A percentile compares a stretch with the other conserved stretches of the same genome.
Evolutionary conservation across 495 filamentous ascomycete genomes (phyloP).

Genomic region (Neurospora sp.): DNA sequence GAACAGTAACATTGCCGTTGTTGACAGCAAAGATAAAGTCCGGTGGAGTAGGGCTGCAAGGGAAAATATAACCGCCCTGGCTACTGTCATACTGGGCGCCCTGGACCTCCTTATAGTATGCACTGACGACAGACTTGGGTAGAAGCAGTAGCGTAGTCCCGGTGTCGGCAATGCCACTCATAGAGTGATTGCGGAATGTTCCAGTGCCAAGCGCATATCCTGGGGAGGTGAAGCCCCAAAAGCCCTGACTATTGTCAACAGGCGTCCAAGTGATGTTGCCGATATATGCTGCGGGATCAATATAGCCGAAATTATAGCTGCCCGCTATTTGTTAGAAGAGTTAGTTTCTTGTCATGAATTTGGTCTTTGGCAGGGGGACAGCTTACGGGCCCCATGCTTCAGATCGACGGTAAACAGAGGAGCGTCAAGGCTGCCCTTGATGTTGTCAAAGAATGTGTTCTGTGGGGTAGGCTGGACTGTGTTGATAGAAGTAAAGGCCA

Average conservation of each 20-base stretch:
- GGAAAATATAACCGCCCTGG: slow-evolving; percentile 58
- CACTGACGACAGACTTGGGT: slow-evolving; percentile 41
- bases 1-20: slow-evolving; percentile 37
- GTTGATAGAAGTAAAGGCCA: slow-evolving; percentile 64
- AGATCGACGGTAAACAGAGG: slow-evolving; percentile 62
- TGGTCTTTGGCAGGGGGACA: neutral
- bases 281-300: slow-evolving; percentile 53
- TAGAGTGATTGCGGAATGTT: slow-evolving; percentile 21
- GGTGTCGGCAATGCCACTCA: slow-evolving; percentile 53
- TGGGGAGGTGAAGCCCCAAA: slow-evolving; percentile 58
- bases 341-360: neutral
- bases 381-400: slow-evolving; percentile 42
- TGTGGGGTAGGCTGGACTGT: slow-evolving; percentile 50
- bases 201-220: slow-evolving; percentile 52
- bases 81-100: slow-evolving; percentile 36
- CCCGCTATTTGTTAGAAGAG: slow-evolving; percentile 36
- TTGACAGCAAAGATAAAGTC: slow-evolving; percentile 51
- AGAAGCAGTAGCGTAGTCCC: slow-evolving; percentile 67
- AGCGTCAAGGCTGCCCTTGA: slow-evolving; percentile 42
- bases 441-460: slow-evolving; percentile 67
- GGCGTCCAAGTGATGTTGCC: slow-evolving; percentile 51
- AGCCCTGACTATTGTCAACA: slow-evolving; percentile 53
- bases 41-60: slow-evolving; percentile 53
- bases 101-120: slow-evolving; percentile 53
- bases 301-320: slow-evolving; percentile 65